Evolutionary conservation across 768 basidiomycete genomes (phyloP).

Genomic region (Suillus lakei): DNA sequence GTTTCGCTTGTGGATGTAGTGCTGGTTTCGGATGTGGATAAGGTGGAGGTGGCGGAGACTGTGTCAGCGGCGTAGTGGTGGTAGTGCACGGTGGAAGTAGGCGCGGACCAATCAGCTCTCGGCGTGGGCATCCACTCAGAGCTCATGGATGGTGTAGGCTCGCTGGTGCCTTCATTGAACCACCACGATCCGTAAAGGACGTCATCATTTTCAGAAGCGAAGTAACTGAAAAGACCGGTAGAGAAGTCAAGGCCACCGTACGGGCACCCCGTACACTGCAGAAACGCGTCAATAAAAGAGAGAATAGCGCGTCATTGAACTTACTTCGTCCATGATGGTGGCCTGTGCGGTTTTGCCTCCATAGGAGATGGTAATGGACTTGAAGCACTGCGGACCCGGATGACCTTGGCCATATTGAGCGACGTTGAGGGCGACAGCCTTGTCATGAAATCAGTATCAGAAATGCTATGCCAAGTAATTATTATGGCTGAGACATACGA

Average conservation of each 20-base stretch:
- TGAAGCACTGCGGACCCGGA: constrained; percentile 68
- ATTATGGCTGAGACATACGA: constrained; percentile 35
- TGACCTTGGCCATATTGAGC: constrained; percentile 59
- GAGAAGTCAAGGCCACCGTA: constrained; percentile 72
- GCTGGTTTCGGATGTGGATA: background rate
- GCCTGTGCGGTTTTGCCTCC: constrained; percentile 59
- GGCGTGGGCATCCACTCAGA: background rate
- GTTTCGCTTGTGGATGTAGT: background rate
- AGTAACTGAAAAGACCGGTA: constrained; percentile 63
- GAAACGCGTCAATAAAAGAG: constrained; percentile 3
- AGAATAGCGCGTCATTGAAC: background rate
- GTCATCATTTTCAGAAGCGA: constrained; percentile 52
- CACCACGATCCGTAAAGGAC: constrained; percentile 66
- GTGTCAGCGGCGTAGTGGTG: background rate
- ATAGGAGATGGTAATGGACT: constrained; percentile 60
- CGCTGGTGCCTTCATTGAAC: constrained; percentile 46
- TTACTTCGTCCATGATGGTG: constrained; percentile 63
- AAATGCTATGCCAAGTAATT: constrained; percentile 34
- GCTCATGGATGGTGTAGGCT: background rate
- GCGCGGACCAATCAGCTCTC: background rate
- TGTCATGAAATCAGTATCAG: constrained; percentile 41
- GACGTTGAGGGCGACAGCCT: constrained; percentile 35
- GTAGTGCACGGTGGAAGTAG: background rate
- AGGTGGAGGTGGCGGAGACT: background rate
- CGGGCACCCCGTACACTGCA: constrained; percentile 68